phyloP scores from a whole-genome alignment of 345 rosid species.

The Eucalyptus grandis region DNA sequence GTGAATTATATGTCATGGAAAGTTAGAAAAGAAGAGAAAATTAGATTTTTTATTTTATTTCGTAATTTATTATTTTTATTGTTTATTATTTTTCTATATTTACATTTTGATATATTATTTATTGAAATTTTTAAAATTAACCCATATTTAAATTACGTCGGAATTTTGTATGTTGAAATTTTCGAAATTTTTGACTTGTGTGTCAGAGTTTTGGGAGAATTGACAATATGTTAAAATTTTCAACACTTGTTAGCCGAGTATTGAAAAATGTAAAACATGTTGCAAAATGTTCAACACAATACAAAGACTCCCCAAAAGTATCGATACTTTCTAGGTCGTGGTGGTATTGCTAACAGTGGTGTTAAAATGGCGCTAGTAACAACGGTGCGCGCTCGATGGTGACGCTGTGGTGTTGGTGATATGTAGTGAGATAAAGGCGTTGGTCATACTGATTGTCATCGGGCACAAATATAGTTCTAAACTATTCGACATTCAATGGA shows the following conservation, averaged over 20 bases:
- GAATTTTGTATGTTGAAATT: accelerated
- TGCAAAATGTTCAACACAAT: no score
- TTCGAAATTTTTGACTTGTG: no score
- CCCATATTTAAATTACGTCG: accelerated
- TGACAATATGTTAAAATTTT: accelerated
- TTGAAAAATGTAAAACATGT: no score
- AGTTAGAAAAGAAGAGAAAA: no score
- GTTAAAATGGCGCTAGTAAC: background rate
- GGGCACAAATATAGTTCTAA: background rate
- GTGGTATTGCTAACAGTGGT: background rate
- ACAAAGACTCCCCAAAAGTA: no score
- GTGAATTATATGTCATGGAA: no score
- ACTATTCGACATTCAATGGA: background rate
- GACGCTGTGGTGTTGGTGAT: background rate
- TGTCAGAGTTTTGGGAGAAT: accelerated
- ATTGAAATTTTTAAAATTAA: accelerated
- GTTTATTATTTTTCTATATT: no score
- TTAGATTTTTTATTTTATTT: no score
- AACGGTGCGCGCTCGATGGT: background rate
- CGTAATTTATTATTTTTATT: no score
- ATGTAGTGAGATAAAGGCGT: background rate
- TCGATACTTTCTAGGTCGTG: background rate
- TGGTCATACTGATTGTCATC: background rate
- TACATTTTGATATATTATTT: no score
- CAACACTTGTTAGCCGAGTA: no score